These are phyloP conservation scores for Sordariomycetes sp. DNA, from an alignment of 2,329 filamentous ascomycete genomes.

Conservation along the genomic window DNA sequence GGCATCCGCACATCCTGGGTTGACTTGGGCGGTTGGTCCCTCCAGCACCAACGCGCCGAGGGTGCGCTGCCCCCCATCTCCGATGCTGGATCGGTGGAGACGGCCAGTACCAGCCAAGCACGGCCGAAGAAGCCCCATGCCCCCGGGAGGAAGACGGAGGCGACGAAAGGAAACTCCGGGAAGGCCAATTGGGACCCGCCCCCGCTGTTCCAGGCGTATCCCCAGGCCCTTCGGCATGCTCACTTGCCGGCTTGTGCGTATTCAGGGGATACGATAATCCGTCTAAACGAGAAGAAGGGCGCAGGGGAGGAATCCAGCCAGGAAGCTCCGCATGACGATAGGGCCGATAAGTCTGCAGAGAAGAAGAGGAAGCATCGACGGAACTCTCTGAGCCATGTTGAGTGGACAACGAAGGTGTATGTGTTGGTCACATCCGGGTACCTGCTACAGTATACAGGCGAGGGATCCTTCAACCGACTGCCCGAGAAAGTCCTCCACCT, in stretches of 20 bases:
- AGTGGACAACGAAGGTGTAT: conserved; percentile 64
- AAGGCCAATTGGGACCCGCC: conserved; percentile 51
- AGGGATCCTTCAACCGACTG: conserved; percentile 58
- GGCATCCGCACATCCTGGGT: conserved; percentile 34
- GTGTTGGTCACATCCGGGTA: conserved; percentile 61
- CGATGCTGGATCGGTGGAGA: neutral
- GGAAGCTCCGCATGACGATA: conserved; percentile 10
- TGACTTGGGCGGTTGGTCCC: conserved; percentile 32
- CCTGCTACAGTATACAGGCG: conserved; percentile 62
- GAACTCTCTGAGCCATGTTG: conserved; percentile 32
- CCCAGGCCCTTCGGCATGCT: conserved; percentile 69
- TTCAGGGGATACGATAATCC: conserved; percentile 58
- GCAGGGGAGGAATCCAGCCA: conserved; percentile 20
- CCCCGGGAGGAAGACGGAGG: neutral
- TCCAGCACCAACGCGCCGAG: conserved; percentile 24
- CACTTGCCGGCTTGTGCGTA: conserved; percentile 57
- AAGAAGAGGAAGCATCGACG: conserved; percentile 36
- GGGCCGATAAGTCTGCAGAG: neutral
- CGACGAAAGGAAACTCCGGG: neutral
- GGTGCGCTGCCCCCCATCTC: conserved; percentile 14
- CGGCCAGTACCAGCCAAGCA: neutral
- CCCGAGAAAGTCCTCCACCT: conserved; percentile 67
- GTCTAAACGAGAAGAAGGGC: conserved; percentile 41
- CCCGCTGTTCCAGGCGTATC: conserved; percentile 78
- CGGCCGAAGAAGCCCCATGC: conserved; percentile 6